These are phyloP conservation scores for Gentiana dahurica DNA, from an alignment of 257 asterid genomes.

Conservation along the genomic window DNA sequence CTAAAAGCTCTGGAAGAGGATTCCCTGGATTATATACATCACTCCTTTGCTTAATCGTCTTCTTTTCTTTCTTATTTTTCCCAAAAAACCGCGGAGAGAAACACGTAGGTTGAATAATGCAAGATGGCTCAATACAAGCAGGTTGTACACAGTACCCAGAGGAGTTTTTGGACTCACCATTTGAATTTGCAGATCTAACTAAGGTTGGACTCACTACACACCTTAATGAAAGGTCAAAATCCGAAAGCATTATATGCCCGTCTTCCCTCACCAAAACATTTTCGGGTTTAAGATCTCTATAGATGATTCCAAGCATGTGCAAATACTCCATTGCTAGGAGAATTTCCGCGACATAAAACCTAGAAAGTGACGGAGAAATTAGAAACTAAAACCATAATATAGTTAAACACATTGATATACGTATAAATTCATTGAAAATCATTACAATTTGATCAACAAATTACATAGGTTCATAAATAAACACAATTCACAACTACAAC, in stretches of 20 bases:
- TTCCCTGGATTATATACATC: constrained; percentile 33
- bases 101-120: constrained; percentile 43
- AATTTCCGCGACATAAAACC: constrained; percentile 65
- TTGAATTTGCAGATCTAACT: constrained; percentile 34
- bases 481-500: no score
- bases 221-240: constrained; percentile 54
- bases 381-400: neutral
- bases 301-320: constrained; percentile 65
- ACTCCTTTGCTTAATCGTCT: constrained; percentile 22
- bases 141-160: constrained; percentile 37
- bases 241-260: constrained; percentile 66
- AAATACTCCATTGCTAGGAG: constrained; percentile 54
- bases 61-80: constrained; percentile 28
- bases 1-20: constrained; percentile 53
- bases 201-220: constrained; percentile 52
- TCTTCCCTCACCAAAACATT: constrained; percentile 56
- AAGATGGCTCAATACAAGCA: constrained; percentile 41
- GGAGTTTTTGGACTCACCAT: constrained; percentile 30
- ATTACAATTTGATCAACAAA: no score
- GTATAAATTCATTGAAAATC: no score
- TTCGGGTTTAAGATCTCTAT: constrained; percentile 61
- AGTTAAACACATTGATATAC: no score
- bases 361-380: constrained; percentile 5
- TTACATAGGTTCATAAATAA: no score
- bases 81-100: constrained; percentile 44